Base-by-base conservation (phyloP, 2,329 filamentous ascomycete genomes). In the Thielaviopsis euricoi region DNA sequence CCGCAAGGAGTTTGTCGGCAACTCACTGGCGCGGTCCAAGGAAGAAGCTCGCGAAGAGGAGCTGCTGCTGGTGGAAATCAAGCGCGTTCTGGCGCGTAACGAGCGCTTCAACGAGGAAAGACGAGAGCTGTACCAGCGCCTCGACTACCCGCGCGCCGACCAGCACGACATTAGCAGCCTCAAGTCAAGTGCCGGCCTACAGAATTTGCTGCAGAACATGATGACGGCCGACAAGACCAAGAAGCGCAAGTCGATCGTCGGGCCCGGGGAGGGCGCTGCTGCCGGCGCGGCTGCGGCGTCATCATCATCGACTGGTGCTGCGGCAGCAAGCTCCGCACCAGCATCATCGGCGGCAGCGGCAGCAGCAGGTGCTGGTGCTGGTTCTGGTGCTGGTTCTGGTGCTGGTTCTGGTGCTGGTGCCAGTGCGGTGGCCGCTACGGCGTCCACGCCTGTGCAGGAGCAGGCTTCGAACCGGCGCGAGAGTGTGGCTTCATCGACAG, bases 11-110 rank as follows among this genome's bases (percentile, higher is more conserved):
- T 87, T 95, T 65, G 91, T 89, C 3, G 80, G 86, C 62, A 82
- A 85, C 54, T 81, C 90, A 52, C 78, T 97, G 62, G 81, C 83
- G 53, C 81, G 93, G 48, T 86, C 85, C 9, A 84, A 83, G 62
- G 89, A 95, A 62, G 91, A 98, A 70, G 87, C 91, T 25, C 83
- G 87, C 62, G 93, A 98, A 69, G 93, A 98, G 71, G 87, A 94
- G 64, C 85, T 88, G 37, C 74, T 98, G 2, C 78, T 98, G 19
- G 79, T 91, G 60, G 93, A 98, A 67, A 81, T 98, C 58, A 89
- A 94, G 66, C 85, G 93, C 60, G 97, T 98, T 63, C 81, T 95
- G 66, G 84, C 87, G 62, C 83, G 89, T 61, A 87, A 90, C 62
- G 87, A 93, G 64, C 83, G 82, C 59, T 85, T 97, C 66, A 88